A percentile compares a stretch with the other conserved stretches of the same genome.
phyloP scores from a whole-genome alignment of 2,329 filamentous ascomycete species.

The Colletotrichum gloeosporioides region DNA sequence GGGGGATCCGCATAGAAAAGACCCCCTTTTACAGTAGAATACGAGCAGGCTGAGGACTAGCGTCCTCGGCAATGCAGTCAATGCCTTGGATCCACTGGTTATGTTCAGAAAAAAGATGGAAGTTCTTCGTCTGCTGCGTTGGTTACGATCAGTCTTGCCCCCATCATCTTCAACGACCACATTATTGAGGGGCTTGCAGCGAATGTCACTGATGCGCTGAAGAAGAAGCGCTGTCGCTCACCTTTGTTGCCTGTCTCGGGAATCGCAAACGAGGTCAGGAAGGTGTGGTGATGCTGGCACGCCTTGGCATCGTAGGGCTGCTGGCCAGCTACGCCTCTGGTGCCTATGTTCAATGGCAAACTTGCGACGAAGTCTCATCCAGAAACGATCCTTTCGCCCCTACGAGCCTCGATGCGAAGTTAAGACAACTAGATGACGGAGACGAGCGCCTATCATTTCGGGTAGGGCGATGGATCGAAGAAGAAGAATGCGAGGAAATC shows the following conservation, averaged over 20 bases:
- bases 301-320: not conserved
- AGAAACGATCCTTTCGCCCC: not conserved
- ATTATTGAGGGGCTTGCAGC: not conserved
- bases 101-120: not conserved
- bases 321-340: slow-evolving; percentile 5
- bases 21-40: not conserved
- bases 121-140: not conserved
- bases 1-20: not conserved
- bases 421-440: not conserved
- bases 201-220: not conserved
- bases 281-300: not conserved
- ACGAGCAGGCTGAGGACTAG: slow-evolving; percentile 1
- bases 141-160: not conserved
- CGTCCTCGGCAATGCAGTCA: slow-evolving; percentile 1
- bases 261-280: not conserved
- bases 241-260: not conserved
- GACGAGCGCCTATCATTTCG: not conserved
- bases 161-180: not conserved
- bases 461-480: slow-evolving; percentile 3
- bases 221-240: not conserved
- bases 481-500: not conserved
- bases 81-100: not conserved
- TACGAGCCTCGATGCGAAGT: not conserved
- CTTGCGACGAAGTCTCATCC: slow-evolving; percentile 8
- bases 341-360: slow-evolving; percentile 25